These are phyloP conservation scores for Geotrichum bryndzae DNA, from an alignment of 1,139 yeast species.

Conservation along the genomic window DNA sequence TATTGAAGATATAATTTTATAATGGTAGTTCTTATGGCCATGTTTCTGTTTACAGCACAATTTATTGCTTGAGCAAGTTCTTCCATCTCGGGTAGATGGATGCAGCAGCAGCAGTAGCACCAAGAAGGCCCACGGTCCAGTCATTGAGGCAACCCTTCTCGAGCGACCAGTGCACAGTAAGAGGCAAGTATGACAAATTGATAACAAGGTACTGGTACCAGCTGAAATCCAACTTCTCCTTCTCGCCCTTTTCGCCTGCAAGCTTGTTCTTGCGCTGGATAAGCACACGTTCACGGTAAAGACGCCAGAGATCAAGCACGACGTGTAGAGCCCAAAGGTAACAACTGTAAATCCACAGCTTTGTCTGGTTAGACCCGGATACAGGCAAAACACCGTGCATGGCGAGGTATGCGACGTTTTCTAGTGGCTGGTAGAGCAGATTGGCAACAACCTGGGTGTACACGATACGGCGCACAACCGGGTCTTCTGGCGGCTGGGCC, in stretches of 20 bases:
- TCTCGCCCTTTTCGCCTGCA: constrained; percentile 2
- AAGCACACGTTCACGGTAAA: constrained; percentile 19
- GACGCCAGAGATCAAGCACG: constrained; percentile 33
- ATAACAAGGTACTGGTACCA: constrained; percentile 27
- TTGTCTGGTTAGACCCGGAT: constrained; percentile 24
- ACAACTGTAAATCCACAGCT: constrained; percentile 39
- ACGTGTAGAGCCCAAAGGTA: constrained; percentile 41
- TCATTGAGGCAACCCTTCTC: constrained; percentile 34
- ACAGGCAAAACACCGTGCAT: constrained; percentile 36
- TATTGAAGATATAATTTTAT: neutral
- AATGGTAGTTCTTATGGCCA: neutral
- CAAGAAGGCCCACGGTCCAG: constrained; percentile 37
- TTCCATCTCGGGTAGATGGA: constrained; percentile 26
- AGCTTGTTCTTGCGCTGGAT: neutral
- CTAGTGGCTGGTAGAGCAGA: constrained; percentile 38
- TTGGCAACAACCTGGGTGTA: constrained; percentile 37
- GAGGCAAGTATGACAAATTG: constrained; percentile 39
- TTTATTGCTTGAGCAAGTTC: neutral
- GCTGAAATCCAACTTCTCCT: constrained; percentile 12
- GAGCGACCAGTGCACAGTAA: constrained; percentile 42
- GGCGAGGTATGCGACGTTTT: constrained; percentile 39
- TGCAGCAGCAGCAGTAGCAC: constrained; percentile 35
- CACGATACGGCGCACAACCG: constrained; percentile 28
- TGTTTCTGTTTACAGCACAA: neutral
- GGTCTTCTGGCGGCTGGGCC: constrained; percentile 27